phyloP scores from a whole-genome alignment of 495 filamentous ascomycete species.

The Penicillium salamii region DNA sequence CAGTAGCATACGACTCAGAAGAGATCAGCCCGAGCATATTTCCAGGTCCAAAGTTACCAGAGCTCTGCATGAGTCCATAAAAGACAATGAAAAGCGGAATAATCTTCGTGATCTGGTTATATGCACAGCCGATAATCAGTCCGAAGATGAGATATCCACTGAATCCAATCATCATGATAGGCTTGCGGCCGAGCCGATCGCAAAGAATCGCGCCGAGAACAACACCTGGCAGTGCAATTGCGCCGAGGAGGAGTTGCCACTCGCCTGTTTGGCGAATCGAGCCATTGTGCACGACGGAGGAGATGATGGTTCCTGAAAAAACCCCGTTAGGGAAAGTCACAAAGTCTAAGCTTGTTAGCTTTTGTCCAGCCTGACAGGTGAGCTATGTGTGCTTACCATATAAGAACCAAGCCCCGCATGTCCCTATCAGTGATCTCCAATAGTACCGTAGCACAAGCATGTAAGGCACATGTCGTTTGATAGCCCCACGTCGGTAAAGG shows the following conservation, averaged over 20 bases:
- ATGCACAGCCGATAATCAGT: slow-evolving; percentile 49
- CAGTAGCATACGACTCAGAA: slow-evolving; percentile 50
- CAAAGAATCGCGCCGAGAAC: slow-evolving; percentile 49
- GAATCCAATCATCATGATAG: slow-evolving; percentile 55
- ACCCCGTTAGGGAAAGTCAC: slow-evolving; percentile 49
- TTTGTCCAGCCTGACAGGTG: background rate
- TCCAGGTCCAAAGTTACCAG: slow-evolving; percentile 51
- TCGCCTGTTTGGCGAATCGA: slow-evolving; percentile 39
- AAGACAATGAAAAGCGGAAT: slow-evolving; percentile 52
- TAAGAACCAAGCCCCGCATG: slow-evolving; percentile 50
- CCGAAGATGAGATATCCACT: slow-evolving; percentile 51
- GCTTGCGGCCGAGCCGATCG: slow-evolving; percentile 45
- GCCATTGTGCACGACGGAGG: slow-evolving; percentile 35
- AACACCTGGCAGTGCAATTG: slow-evolving; percentile 46
- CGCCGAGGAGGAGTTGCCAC: slow-evolving; percentile 50
- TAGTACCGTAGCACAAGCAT: slow-evolving; percentile 42
- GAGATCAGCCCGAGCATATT: slow-evolving; percentile 51
- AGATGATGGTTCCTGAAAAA: slow-evolving; percentile 49
- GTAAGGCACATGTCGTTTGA: slow-evolving; percentile 47
- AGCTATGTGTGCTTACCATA: slow-evolving; percentile 31
- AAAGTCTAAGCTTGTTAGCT: slow-evolving; percentile 20
- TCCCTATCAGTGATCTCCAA: slow-evolving; percentile 48
- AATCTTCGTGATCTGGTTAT: slow-evolving; percentile 47
- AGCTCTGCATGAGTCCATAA: slow-evolving; percentile 52
- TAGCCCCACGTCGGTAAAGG: slow-evolving; percentile 48